Conservation (phyloP, 2,329 filamentous ascomycete genomes). For the Microdochium nivale region DNA sequence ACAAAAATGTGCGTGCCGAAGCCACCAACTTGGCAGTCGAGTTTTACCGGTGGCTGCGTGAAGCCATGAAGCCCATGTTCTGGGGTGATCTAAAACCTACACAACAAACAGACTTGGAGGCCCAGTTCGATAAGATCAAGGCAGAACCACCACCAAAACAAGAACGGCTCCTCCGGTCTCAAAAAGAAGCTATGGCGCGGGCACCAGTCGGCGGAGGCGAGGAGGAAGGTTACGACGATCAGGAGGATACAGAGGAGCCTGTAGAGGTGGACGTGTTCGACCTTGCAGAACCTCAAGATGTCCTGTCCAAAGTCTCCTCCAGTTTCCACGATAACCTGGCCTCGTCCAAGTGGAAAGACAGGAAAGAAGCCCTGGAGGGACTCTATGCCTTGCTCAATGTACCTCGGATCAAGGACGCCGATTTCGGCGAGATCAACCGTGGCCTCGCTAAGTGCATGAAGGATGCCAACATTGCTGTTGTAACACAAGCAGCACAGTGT, state of each 20-base stretch:
- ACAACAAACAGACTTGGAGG: conserved; percentile 88
- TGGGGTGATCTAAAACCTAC: conserved; percentile 94
- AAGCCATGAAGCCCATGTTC: conserved; percentile 97
- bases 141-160: conserved; percentile 82
- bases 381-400: conserved; percentile 71
- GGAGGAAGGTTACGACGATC: conserved; percentile 50
- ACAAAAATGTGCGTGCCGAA: conserved; percentile 96
- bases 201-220: conserved; percentile 51
- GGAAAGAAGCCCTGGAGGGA: conserved; percentile 87
- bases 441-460: conserved; percentile 96
- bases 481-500: conserved; percentile 87
- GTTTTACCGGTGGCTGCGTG: conserved; percentile 91
- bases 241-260: conserved; percentile 50
- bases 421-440: conserved; percentile 76
- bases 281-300: conserved; percentile 78
- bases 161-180: conserved; percentile 77
- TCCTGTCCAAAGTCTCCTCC: conserved; percentile 70
- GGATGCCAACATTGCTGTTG: conserved; percentile 92
- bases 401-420: conserved; percentile 83
- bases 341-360: conserved; percentile 96
- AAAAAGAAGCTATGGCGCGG: conserved; percentile 75
- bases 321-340: conserved; percentile 76
- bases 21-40: conserved; percentile 88
- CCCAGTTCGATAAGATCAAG: conserved; percentile 89
- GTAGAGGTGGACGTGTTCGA: conserved; percentile 74